Evolutionary conservation across 768 basidiomycete species (phyloP).

Genomic region (Tephrocybe sp.): DNA sequence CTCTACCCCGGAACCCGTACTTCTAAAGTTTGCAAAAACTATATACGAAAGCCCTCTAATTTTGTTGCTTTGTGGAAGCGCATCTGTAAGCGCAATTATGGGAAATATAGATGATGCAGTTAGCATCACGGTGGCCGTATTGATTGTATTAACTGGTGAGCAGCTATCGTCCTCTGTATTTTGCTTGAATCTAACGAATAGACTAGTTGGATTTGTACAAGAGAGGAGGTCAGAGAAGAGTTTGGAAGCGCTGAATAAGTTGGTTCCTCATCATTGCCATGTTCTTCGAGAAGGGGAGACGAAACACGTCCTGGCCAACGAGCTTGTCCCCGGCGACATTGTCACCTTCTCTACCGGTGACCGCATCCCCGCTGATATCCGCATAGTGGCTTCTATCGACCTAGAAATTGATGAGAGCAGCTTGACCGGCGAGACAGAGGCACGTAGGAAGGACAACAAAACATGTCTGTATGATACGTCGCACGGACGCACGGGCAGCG

Average conservation of each 20-base stretch:
- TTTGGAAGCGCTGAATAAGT: slow-evolving; percentile 92
- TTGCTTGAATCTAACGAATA: not conserved
- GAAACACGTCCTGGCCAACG: slow-evolving; percentile 87
- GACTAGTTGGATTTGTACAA: slow-evolving; percentile 90
- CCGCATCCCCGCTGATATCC: slow-evolving; percentile 91
- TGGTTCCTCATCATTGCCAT: slow-evolving; percentile 96
- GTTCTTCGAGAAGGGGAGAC: slow-evolving; percentile 77
- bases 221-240: slow-evolving; percentile 94
- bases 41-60: slow-evolving; percentile 96
- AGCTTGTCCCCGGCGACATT: slow-evolving; percentile 94
- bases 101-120: slow-evolving; percentile 96
- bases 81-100: slow-evolving; percentile 85
- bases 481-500: slow-evolving; percentile 27
- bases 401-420: slow-evolving; percentile 96
- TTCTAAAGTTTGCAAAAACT: slow-evolving; percentile 90
- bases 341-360: slow-evolving; percentile 90
- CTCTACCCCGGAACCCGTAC: slow-evolving; percentile 71
- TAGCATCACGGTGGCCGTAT: slow-evolving; percentile 88
- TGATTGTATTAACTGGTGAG: slow-evolving; percentile 91
- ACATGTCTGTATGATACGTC: slow-evolving; percentile 48
- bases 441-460: slow-evolving; percentile 66
- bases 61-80: slow-evolving; percentile 87
- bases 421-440: slow-evolving; percentile 88
- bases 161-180: not conserved
- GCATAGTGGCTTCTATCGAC: slow-evolving; percentile 77